Evolutionary conservation across 371 early-diverging fungal genomes (phyloP).

Genomic region (Rhizomucor miehei): DNA sequence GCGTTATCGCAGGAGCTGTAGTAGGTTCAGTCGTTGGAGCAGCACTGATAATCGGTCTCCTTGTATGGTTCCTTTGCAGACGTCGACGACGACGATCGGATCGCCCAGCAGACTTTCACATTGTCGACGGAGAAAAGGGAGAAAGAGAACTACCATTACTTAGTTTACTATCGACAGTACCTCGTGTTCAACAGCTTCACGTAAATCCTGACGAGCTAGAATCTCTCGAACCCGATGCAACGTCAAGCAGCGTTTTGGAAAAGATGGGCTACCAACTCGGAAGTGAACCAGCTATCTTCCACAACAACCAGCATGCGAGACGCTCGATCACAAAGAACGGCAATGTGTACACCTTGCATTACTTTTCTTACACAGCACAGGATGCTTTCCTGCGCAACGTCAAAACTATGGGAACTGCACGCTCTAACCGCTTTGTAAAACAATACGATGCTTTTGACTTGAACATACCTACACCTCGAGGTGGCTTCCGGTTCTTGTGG

Average conservation of each 20-base stretch:
- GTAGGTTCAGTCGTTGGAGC: neutral
- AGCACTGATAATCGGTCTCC: neutral
- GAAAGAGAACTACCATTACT: neutral
- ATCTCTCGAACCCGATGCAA: neutral
- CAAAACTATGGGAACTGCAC: constrained; percentile 1
- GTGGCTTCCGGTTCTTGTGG: constrained; percentile 14
- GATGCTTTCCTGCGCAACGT: constrained; percentile 11
- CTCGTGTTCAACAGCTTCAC: neutral
- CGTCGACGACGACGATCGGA: neutral
- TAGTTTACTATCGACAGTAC: neutral
- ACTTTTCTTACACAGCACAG: constrained; percentile 1
- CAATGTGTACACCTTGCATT: constrained; percentile 13
- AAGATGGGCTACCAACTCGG: neutral
- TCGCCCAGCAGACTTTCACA: neutral
- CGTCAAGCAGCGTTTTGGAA: neutral
- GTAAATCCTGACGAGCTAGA: neutral
- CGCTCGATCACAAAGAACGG: constrained; percentile 2
- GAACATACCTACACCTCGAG: neutral
- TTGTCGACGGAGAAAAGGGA: neutral
- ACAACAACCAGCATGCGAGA: constrained; percentile 1
- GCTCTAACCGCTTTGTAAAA: neutral
- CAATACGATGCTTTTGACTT: constrained; percentile 12
- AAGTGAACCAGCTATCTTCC: neutral
- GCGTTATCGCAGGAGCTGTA: neutral
- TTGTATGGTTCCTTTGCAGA: neutral